Percentiles rank a stretch among this genome's conserved stretches.
phyloP scores from a whole-genome alignment of 148 eudicot genomes.

The Salicornia ramosissima region DNA sequence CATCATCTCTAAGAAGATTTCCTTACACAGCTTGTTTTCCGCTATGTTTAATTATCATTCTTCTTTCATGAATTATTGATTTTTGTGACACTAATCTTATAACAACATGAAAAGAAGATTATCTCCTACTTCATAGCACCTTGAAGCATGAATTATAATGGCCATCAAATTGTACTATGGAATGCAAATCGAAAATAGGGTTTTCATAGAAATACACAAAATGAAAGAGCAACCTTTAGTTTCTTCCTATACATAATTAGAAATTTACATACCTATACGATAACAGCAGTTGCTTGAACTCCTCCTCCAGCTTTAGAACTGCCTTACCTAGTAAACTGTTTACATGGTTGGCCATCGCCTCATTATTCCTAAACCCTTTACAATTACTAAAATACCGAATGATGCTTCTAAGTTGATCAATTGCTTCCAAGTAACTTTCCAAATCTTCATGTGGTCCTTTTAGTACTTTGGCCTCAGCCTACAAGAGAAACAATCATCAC shows the following conservation, averaged over 20 bases:
- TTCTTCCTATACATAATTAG: slow-evolving; percentile 2
- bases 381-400: slow-evolving; percentile 70
- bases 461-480: slow-evolving; percentile 94
- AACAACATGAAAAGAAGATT: neutral
- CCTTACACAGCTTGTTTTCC: too few species aligned
- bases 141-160: neutral
- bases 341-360: slow-evolving; percentile 74
- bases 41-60: too few species aligned
- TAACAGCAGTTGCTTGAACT: slow-evolving; percentile 72
- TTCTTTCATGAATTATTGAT: too few species aligned
- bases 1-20: too few species aligned
- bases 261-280: slow-evolving; percentile 61
- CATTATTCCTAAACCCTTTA: slow-evolving; percentile 91
- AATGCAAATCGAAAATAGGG: neutral
- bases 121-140: neutral
- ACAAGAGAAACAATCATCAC: slow-evolving; percentile 21
- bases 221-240: neutral
- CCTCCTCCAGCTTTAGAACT: slow-evolving; percentile 93
- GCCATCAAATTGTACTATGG: neutral
- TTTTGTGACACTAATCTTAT: neutral
- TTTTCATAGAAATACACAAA: neutral
- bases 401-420: slow-evolving; percentile 80
- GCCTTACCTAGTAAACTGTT: slow-evolving; percentile 80
- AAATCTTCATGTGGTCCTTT: slow-evolving; percentile 98
- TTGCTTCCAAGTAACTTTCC: slow-evolving; percentile 93